Conservation (phyloP, 2,329 filamentous ascomycete species). For the Neonectria faginata region DNA sequence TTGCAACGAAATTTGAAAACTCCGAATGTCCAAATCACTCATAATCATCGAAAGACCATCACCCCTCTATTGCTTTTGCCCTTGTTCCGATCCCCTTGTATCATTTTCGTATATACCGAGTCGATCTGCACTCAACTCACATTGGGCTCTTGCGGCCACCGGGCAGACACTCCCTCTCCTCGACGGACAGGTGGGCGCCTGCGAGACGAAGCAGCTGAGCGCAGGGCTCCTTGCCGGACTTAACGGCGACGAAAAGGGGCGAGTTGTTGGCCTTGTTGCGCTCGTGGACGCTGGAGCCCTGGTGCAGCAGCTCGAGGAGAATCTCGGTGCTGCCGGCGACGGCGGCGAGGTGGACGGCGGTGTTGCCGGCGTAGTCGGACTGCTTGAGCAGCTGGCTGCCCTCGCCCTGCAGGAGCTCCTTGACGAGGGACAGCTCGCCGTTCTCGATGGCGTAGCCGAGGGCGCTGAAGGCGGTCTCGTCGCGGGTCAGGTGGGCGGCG, state of each 20-base stretch:
- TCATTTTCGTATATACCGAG: no score
- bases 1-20: background rate
- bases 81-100: background rate
- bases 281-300: conserved; percentile 75
- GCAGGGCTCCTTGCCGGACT: conserved; percentile 66
- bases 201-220: conserved; percentile 67
- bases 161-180: conserved; percentile 51
- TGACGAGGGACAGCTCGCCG: conserved; percentile 74
- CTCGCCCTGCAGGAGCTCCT: conserved; percentile 75
- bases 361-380: conserved; percentile 86
- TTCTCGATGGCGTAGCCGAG: conserved; percentile 84
- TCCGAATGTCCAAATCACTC: background rate
- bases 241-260: conserved; percentile 71
- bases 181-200: conserved; percentile 67
- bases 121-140: background rate
- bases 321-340: conserved; percentile 66
- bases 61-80: background rate
- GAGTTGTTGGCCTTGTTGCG: conserved; percentile 75
- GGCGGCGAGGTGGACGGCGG: conserved; percentile 69
- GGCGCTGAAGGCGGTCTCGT: conserved; percentile 77
- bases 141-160: conserved; percentile 28
- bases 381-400: conserved; percentile 76
- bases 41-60: background rate
- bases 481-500: conserved; percentile 57
- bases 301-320: conserved; percentile 67